A percentile compares a stretch with the other conserved stretches of the same genome.
These are phyloP conservation scores for Dissoconium aciculare DNA, from an alignment of 2,329 filamentous ascomycete genomes.

Conservation along the genomic window DNA sequence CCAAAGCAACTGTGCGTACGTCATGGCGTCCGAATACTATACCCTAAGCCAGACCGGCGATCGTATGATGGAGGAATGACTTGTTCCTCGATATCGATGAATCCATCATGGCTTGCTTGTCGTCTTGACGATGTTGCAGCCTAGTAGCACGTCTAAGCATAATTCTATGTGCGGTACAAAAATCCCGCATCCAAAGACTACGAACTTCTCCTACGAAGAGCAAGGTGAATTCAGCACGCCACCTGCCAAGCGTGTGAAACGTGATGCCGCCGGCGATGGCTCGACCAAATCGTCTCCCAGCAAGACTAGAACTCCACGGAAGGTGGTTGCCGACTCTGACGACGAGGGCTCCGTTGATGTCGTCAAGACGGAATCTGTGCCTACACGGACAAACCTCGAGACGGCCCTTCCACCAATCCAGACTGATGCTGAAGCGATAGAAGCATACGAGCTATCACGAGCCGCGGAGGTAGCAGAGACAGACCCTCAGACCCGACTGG, in stretches of 20 bases:
- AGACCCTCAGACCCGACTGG: conserved; percentile 35
- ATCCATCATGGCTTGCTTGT: no score
- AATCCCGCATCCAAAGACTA: conserved; percentile 31
- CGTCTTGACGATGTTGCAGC: conserved; percentile 25
- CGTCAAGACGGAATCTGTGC: conserved; percentile 15
- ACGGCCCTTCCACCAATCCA: conserved; percentile 53
- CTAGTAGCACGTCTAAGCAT: conserved; percentile 30
- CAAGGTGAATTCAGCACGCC: conserved; percentile 23
- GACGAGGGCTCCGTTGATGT: conserved; percentile 20
- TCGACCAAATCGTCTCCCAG: conserved; percentile 15
- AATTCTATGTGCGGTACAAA: conserved; percentile 34
- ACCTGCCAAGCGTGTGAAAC: conserved; percentile 30
- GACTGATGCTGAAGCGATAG: conserved; percentile 56
- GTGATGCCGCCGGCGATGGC: conserved; percentile 13
- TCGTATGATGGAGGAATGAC: no score
- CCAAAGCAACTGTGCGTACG: no score
- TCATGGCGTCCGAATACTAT: no score
- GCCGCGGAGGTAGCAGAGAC: conserved; percentile 36
- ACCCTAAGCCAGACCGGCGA: no score
- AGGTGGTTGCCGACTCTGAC: conserved; percentile 20
- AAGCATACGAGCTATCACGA: conserved; percentile 60
- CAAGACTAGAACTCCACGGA: conserved; percentile 5
- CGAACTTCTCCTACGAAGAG: conserved; percentile 27
- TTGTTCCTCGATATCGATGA: no score
- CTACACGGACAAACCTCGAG: conserved; percentile 51